Base-by-base conservation (phyloP, 1,284 basidiomycete species). In the Cerioporus squamosus region DNA sequence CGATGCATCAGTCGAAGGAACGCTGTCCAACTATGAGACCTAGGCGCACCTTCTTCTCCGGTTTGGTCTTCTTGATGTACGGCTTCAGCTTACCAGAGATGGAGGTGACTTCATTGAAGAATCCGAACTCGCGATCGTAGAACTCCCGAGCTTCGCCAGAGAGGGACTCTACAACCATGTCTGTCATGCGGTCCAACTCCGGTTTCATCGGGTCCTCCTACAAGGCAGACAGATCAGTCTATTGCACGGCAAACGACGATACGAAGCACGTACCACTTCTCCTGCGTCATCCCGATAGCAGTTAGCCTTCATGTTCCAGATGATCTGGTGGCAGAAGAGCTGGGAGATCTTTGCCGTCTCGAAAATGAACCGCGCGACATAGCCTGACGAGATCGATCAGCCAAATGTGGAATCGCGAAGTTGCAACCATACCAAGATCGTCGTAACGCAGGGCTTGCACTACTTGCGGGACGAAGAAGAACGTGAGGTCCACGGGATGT, bases 231-330 rank as follows among this genome's bases (percentile, higher is more conserved):
- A 50, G 54, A 36, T 67, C 42, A 29, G 18, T 14, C 40, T 36
- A 42, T 26, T 14, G 10, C 45, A 40, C 40, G 22, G 20, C 10
- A 9, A 29, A 9, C 17, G 5, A 18, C 40, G 15, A 46, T 36
- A 26, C 29, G 26, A 38, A 26, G 20, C 23, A 77, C 88, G 62
- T 68, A 94, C 94, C 62, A 90, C 83, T 73, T 94, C 91, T 10
- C 84, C 91, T 12, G 81, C 80, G 68, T 99, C 97, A 69, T 97
- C 97, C 68, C 91, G 94, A 75, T 90, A 98, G 62, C 90, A 94
- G 72, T 99, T 99, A 5, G 97, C 97, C 71, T 97, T 97, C 97
- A 99, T 99, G 74, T 99, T 99, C 97, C 97, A 99, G 64, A 99
- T 95, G 63, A 99, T 99, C 78, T 99, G 97, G 74, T 99, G 97